Conservation (phyloP, 257 asterid genomes). For the Sherardia arvensis region DNA sequence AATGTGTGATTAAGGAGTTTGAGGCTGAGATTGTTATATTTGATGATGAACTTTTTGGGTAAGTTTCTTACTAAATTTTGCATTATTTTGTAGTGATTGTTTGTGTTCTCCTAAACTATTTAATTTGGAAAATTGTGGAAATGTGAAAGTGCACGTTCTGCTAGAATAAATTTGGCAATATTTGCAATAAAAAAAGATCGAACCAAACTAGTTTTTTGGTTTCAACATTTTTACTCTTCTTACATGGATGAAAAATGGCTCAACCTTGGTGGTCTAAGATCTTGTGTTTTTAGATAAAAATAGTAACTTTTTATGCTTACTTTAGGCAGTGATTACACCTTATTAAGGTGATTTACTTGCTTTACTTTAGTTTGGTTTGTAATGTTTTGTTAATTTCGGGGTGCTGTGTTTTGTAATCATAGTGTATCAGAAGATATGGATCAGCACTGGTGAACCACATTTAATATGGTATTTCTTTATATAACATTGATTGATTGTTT, state of each 20-base stretch:
- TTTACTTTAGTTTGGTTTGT: too few relatives aligned
- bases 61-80: constrained; percentile 13
- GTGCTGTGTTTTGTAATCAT: too few relatives aligned
- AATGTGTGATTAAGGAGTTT: constrained; percentile 73
- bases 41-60: constrained; percentile 98
- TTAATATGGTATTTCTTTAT: too few relatives aligned
- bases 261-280: neutral
- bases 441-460: too few relatives aligned
- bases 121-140: neutral
- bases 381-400: too few relatives aligned
- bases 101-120: neutral
- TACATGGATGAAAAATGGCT: neutral
- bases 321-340: too few relatives aligned
- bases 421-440: too few relatives aligned
- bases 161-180: too few relatives aligned
- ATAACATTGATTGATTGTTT: too few relatives aligned
- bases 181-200: neutral
- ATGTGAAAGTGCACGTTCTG: neutral
- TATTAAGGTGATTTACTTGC: too few relatives aligned
- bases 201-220: neutral
- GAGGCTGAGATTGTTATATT: constrained; percentile 85
- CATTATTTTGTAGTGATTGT: neutral
- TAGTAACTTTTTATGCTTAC: too few relatives aligned
- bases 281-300: neutral
- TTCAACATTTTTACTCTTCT: neutral